Conservation (phyloP, 345 rosid genomes). For the Excoecaria agallocha region DNA sequence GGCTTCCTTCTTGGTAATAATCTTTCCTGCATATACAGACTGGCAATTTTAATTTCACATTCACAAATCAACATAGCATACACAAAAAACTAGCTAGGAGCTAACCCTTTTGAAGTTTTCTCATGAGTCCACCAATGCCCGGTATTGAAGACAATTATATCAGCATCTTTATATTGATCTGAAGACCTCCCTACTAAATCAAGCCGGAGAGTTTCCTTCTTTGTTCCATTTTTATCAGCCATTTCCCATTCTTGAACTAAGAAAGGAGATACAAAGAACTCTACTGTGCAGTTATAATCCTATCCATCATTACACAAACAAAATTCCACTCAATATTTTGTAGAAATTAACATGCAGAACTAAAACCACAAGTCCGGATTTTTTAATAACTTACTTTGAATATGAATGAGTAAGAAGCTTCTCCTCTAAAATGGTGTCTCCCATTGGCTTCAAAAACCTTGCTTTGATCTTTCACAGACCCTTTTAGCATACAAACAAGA, state of each 20-base stretch:
- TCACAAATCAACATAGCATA: neutral
- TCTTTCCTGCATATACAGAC: conserved; percentile 56
- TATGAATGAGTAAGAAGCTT: conserved; percentile 77
- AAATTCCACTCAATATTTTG: conserved; percentile 5
- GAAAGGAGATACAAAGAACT: conserved; percentile 90
- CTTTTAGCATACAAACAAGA: conserved; percentile 76
- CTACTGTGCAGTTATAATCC: conserved; percentile 76
- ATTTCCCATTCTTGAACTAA: conserved; percentile 91
- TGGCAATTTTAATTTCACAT: neutral
- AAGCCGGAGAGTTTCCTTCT: conserved; percentile 86
- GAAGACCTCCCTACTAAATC: conserved; percentile 77
- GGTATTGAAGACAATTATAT: conserved; percentile 78
- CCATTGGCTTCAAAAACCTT: conserved; percentile 82
- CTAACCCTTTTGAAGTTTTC: conserved; percentile 86
- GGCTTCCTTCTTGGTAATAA: conserved; percentile 92
- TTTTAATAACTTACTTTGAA: conserved; percentile 55
- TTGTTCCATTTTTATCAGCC: conserved; percentile 46
- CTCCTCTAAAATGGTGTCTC: conserved; percentile 67
- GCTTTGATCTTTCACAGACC: conserved; percentile 53
- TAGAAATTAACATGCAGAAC: neutral
- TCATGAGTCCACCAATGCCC: conserved; percentile 99
- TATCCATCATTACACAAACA: conserved; percentile 23
- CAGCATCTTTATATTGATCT: conserved; percentile 65
- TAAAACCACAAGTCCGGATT: neutral
- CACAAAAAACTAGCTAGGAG: neutral